Evolutionary conservation across 192 early-diverging fungal genomes (phyloP), one percentile per base, ranked within the genome.

Genomic region (Umbelopsis sp.): DNA sequence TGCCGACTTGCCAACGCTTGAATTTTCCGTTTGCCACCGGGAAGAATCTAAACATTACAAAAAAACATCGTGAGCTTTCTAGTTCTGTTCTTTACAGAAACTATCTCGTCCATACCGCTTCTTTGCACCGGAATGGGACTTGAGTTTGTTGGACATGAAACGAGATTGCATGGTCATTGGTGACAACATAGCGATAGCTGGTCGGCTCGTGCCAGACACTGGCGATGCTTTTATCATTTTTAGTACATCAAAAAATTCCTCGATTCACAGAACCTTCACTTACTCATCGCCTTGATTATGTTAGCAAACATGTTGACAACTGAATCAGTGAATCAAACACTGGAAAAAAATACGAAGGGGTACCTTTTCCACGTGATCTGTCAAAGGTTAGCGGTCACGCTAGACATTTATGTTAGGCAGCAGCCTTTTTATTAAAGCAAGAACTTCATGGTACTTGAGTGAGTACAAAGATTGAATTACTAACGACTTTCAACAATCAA

Each of bases 91-190:
- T n/a, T n/a, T n/a, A n/a, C n/a, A n/a, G n/a, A n/a, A n/a, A n/a
- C n/a, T n/a, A n/a, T n/a, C n/a, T n/a, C n/a, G n/a, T n/a, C n/a
- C n/a, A 58, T 76, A 75, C 78, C 78, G 72, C 71, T 80, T 80
- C 53, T 80, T 80, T 37, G 78, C 78, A 45, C 78, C 74, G 30
- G 78, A 80, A 46, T 80, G 78, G 15, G 78, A 69, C 55, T 80
- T 80, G 18, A 80, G 46, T 69, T 80, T 80, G 27, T 71, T 41
- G 21, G 71, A 58, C 76, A 78, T 78, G 46, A 20, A 35, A 41
- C 76, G 53, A 5, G 76, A 58, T 61, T 61, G 55, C 10, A 61
- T 61, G 4, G 55, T 61, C 27, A 30, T 61, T 35, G 27, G 55
- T 15, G 27, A 61, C 27, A 61, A 18, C 27, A 25, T 61, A 16